These are phyloP conservation scores for Sporothrix globosa DNA, from an alignment of 2,329 filamentous ascomycete species.

Conservation along the genomic window DNA sequence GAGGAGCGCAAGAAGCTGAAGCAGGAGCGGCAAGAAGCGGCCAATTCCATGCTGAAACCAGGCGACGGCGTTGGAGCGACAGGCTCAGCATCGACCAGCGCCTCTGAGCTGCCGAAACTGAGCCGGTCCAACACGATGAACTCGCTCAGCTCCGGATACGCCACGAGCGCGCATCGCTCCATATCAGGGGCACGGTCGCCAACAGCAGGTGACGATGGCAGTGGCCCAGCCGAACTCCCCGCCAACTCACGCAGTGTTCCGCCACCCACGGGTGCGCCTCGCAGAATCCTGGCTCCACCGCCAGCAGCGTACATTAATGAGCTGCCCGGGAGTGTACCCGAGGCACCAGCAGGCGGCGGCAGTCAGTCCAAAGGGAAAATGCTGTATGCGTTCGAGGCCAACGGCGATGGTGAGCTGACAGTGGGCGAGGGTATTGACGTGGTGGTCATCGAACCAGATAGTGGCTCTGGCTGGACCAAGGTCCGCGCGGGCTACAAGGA, in stretches of 20 bases:
- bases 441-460: slow-evolving; percentile 79
- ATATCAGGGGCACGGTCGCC: slow-evolving; percentile 65
- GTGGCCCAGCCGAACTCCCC: slow-evolving; percentile 44
- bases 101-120: slow-evolving; percentile 68
- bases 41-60: slow-evolving; percentile 63
- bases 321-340: slow-evolving; percentile 57
- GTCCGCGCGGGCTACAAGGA: slow-evolving; percentile 74
- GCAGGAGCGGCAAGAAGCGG: slow-evolving; percentile 76
- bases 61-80: slow-evolving; percentile 41
- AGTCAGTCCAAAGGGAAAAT: slow-evolving; percentile 76
- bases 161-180: slow-evolving; percentile 75
- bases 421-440: slow-evolving; percentile 80
- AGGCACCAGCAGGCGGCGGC: slow-evolving; percentile 44
- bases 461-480: slow-evolving; percentile 89
- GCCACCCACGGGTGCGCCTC: slow-evolving; percentile 54
- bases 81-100: slow-evolving; percentile 45
- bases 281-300: slow-evolving; percentile 83
- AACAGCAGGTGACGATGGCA: slow-evolving; percentile 46
- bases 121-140: slow-evolving; percentile 86
- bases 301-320: slow-evolving; percentile 78
- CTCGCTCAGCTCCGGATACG: slow-evolving; percentile 85
- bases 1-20: slow-evolving; percentile 96
- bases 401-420: slow-evolving; percentile 77
- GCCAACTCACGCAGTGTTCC: slow-evolving; percentile 43
- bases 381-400: slow-evolving; percentile 84